Conservation (phyloP, 108 stramenopile genomes). For the Fragilariopsis cylindrus region DNA sequence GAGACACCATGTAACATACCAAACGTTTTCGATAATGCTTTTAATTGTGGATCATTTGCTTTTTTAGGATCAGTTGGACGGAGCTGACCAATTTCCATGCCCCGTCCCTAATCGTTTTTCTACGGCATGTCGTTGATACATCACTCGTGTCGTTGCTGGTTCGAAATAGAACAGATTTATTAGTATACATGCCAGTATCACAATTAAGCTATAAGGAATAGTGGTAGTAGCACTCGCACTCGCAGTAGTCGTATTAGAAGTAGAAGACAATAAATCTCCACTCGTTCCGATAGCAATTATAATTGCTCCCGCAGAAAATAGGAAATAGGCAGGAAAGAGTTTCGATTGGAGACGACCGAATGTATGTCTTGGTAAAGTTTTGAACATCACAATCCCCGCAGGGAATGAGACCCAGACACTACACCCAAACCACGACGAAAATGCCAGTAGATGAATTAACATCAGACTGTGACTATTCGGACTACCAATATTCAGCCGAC, state of each 20-base stretch:
- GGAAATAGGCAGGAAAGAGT: conserved; percentile 80
- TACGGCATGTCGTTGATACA: conserved; percentile 62
- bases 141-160: conserved; percentile 59
- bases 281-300: conserved; percentile 46
- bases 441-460: conserved; percentile 60
- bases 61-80: conserved; percentile 34
- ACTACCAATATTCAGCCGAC: neutral
- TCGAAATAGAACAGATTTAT: conserved; percentile 74
- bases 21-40: conserved; percentile 56
- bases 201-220: conserved; percentile 33
- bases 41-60: conserved; percentile 26
- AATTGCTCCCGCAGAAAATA: conserved; percentile 49
- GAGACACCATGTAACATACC: conserved; percentile 81
- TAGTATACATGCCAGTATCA: conserved; percentile 54
- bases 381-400: conserved; percentile 82
- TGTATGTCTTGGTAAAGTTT: conserved; percentile 78
- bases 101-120: conserved; percentile 52
- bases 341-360: conserved; percentile 84
- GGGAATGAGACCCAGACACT: conserved; percentile 77
- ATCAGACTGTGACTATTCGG: conserved; percentile 20
- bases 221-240: conserved; percentile 30
- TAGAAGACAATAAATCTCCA: conserved; percentile 5
- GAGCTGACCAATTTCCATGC: conserved; percentile 57
- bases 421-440: conserved; percentile 75
- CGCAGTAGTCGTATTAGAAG: neutral